Conservation (phyloP, 2,329 filamentous ascomycete species). For the Apiospora phragmitis region DNA sequence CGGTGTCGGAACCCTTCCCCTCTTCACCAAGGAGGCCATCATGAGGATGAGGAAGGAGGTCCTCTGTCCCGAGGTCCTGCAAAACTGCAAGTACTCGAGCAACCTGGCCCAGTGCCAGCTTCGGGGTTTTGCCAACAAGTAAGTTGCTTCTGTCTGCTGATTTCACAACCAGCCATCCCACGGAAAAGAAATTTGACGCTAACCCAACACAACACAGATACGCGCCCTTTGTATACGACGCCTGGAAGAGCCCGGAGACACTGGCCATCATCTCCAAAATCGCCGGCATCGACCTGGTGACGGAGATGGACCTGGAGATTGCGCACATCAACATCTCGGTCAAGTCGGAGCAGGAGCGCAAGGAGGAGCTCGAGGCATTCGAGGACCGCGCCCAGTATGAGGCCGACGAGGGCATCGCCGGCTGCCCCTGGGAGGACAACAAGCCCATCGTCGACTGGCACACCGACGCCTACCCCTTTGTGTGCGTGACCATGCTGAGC, state of each 20-base stretch:
- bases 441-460: conserved; percentile 64
- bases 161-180: no score
- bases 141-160: no score
- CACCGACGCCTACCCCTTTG: conserved; percentile 65
- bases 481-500: conserved; percentile 69
- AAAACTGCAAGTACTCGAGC: conserved; percentile 58
- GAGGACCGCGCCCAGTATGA: conserved; percentile 32
- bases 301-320: conserved; percentile 55
- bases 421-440: conserved; percentile 43
- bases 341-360: conserved; percentile 47
- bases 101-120: conserved; percentile 55
- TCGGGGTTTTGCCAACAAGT: conserved; percentile 42
- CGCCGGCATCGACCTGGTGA: conserved; percentile 55
- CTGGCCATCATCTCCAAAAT: conserved; percentile 50
- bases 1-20: conserved; percentile 65
- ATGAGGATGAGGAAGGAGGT: conserved; percentile 63
- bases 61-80: conserved; percentile 55
- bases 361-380: conserved; percentile 40
- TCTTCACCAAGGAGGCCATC: conserved; percentile 63
- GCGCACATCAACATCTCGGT: conserved; percentile 56
- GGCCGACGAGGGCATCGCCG: conserved; percentile 30
- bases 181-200: not conserved
- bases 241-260: conserved; percentile 44
- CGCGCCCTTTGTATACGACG: conserved; percentile 63
- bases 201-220: conserved; percentile 39